Percentiles rank a stretch among this genome's conserved stretches.
Conservation (phyloP, 805 yeast genomes). For the Yarrowia bubula region DNA sequence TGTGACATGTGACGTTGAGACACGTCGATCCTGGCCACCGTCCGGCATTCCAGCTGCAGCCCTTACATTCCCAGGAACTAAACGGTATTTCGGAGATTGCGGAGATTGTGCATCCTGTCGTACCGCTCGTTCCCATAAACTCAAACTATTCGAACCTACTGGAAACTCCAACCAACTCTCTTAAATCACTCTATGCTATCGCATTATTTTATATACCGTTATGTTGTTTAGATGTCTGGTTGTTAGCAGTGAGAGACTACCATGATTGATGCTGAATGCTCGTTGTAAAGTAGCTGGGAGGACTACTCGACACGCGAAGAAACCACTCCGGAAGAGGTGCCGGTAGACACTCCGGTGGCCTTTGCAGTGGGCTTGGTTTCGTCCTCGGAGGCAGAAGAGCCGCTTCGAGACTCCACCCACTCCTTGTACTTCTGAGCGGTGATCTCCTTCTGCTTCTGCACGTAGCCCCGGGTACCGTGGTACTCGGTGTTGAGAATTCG, state of each 20-base stretch:
- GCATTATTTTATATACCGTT: constrained; percentile 2
- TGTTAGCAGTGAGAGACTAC: background rate
- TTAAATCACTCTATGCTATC: background rate
- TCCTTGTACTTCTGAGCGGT: constrained; percentile 30
- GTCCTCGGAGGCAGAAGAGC: background rate
- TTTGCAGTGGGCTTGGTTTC: background rate
- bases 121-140: background rate
- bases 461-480: constrained; percentile 62
- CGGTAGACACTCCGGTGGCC: background rate
- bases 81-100: constrained; percentile 2
- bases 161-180: too few relatives aligned
- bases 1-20: background rate
- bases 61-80: background rate
- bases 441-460: constrained; percentile 60
- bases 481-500: constrained; percentile 66
- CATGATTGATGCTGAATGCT: background rate
- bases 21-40: background rate
- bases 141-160: too few relatives aligned
- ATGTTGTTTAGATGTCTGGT: background rate
- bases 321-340: background rate
- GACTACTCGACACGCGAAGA: constrained; percentile 1
- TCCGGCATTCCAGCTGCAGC: background rate
- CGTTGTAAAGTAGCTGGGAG: background rate
- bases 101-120: background rate
- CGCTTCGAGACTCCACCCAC: constrained; percentile 24